phyloP scores from a whole-genome alignment of 1,284 basidiomycete species.

The Cutaneotrichosporon dermatis region DNA sequence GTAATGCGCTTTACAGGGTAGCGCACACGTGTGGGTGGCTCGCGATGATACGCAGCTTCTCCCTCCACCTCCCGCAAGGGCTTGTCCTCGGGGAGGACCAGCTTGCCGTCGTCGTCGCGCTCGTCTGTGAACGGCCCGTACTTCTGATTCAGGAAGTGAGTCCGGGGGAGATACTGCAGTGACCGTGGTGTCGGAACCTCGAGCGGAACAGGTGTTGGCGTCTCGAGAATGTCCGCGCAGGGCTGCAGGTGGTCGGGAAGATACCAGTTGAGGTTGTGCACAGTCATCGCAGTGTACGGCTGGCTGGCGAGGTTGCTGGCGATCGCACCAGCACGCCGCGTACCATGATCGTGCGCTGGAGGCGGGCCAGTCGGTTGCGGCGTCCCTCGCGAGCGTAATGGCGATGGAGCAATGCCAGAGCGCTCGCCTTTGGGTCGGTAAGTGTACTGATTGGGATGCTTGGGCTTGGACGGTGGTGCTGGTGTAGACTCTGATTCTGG shows the following conservation, averaged over 20 bases:
- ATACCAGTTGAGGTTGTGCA: slow-evolving; percentile 63
- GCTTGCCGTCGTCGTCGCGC: slow-evolving; percentile 29
- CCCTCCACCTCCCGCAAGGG: slow-evolving; percentile 28
- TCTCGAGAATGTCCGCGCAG: slow-evolving; percentile 77
- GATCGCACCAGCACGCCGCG: slow-evolving; percentile 46
- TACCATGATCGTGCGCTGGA: slow-evolving; percentile 40
- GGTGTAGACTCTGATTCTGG: slow-evolving; percentile 9
- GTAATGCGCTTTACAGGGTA: slow-evolving; percentile 94
- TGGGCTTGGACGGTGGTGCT: slow-evolving; percentile 33
- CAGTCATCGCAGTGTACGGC: slow-evolving; percentile 28
- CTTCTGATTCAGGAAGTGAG: slow-evolving; percentile 36
- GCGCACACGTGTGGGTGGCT: slow-evolving; percentile 84
- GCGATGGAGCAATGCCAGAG: slow-evolving; percentile 22
- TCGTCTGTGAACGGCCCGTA: slow-evolving; percentile 40
- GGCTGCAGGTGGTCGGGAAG: slow-evolving; percentile 91
- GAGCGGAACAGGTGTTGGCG: slow-evolving; percentile 66
- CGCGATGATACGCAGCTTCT: slow-evolving; percentile 54
- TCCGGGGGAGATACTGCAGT: slow-evolving; percentile 31
- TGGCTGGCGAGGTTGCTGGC: slow-evolving; percentile 32
- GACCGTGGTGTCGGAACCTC: slow-evolving; percentile 57
- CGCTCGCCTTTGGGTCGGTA: slow-evolving; percentile 52
- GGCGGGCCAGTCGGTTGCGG: slow-evolving; percentile 26
- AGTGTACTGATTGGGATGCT: slow-evolving; percentile 59
- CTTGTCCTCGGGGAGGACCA: slow-evolving; percentile 31
- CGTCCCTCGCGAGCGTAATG: slow-evolving; percentile 18